These are phyloP conservation scores for Forsythia suspensa DNA, from an alignment of 257 asterid species.

Conservation along the genomic window DNA sequence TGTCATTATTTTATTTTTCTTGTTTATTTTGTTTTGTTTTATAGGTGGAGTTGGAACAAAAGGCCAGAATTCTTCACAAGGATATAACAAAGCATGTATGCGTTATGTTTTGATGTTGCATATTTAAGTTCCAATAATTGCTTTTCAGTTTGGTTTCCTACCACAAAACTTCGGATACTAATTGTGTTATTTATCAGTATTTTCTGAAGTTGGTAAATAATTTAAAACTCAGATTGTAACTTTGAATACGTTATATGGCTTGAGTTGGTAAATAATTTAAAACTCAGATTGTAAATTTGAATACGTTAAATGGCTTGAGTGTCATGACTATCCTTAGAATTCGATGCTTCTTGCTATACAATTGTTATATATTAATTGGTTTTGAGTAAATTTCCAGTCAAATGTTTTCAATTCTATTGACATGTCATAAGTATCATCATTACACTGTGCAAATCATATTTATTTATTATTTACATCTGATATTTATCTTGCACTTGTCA, in stretches of 20 bases:
- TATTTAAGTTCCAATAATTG: not conserved
- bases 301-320: not conserved
- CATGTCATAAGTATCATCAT: not conserved
- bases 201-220: not conserved
- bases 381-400: not conserved
- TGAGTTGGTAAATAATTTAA: not conserved
- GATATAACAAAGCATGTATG: conserved; percentile 74
- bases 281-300: not conserved
- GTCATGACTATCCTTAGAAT: not conserved
- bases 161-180: not conserved
- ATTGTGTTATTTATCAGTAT: not conserved
- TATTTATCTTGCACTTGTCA: not conserved
- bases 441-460: not conserved
- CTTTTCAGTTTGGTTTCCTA: not conserved
- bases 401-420: not conserved
- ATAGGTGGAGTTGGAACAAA: conserved; percentile 75
- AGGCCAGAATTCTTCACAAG: conserved; percentile 67
- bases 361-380: not conserved
- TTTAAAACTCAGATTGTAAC: not conserved
- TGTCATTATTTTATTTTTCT: no score
- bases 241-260: not conserved
- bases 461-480: not conserved
- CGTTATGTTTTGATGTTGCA: conserved; percentile 7
- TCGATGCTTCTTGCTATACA: not conserved
- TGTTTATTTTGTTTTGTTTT: conserved; percentile 15